These are phyloP conservation scores for Hypoxylon sp. DNA, from an alignment of 2,329 filamentous ascomycete species.

Conservation along the genomic window DNA sequence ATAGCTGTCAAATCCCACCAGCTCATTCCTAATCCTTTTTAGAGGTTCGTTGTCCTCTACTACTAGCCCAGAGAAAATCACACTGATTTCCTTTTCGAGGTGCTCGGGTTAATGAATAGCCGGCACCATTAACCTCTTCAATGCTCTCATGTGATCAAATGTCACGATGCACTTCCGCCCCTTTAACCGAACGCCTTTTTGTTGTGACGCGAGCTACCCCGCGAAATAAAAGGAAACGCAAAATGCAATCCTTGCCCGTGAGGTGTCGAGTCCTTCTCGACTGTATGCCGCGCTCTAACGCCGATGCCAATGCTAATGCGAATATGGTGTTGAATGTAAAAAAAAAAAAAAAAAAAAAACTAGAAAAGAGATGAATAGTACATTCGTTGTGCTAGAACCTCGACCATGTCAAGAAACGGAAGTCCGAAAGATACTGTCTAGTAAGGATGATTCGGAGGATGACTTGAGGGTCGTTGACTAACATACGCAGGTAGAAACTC, in stretches of 20 bases:
- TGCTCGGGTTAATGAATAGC: conserved; percentile 7
- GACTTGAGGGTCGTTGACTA: conserved; percentile 38
- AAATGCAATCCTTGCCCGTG: conserved; percentile 40
- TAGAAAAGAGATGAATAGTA: conserved; percentile 29
- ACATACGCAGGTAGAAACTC: conserved; percentile 59
- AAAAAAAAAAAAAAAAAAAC: background rate
- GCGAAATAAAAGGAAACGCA: conserved; percentile 19
- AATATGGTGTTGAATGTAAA: conserved; percentile 33
- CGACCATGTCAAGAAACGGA: conserved; percentile 3
- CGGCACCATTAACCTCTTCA: conserved; percentile 6
- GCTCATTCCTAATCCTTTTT: background rate
- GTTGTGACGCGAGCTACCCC: conserved; percentile 39
- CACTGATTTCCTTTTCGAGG: background rate
- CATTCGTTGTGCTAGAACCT: conserved; percentile 16
- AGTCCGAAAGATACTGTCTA: conserved; percentile 15
- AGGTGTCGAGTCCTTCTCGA: conserved; percentile 42
- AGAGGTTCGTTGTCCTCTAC: background rate
- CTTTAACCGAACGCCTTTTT: conserved; percentile 40
- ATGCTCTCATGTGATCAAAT: conserved; percentile 15
- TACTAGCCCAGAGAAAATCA: background rate
- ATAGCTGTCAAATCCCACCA: background rate
- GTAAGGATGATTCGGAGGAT: conserved; percentile 37
- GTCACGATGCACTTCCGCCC: conserved; percentile 13
- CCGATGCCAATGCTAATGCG: conserved; percentile 47
- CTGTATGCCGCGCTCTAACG: conserved; percentile 45